Evolutionary conservation across 1,284 basidiomycete species (phyloP).

Genomic region (Boletus nobilissimus): DNA sequence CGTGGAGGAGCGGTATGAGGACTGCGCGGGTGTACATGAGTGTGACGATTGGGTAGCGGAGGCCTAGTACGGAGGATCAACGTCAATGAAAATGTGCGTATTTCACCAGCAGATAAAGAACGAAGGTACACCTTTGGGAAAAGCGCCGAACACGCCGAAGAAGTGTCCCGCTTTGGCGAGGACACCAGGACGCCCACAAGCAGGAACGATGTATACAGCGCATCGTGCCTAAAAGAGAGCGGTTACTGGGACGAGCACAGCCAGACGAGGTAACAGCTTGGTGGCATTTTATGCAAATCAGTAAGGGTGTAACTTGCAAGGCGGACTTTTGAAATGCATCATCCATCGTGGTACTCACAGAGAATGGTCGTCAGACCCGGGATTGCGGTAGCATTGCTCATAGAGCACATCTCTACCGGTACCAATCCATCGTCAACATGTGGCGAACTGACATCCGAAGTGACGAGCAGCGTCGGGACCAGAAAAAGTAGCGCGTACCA

Average conservation of each 20-base stretch:
- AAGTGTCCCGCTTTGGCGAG: constrained; percentile 91
- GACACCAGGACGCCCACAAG: constrained; percentile 80
- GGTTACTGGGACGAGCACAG: not conserved
- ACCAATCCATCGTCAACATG: too few relatives aligned
- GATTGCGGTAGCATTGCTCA: too few relatives aligned
- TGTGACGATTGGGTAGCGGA: constrained; percentile 88
- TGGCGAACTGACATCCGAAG: too few relatives aligned
- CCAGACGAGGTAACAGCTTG: constrained; percentile 47
- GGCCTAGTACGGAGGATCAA: constrained; percentile 60
- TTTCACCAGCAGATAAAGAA: too few relatives aligned
- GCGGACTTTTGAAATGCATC: constrained; percentile 82
- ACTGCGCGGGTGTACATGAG: constrained; percentile 89
- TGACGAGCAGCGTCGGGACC: too few relatives aligned
- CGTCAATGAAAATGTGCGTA: too few relatives aligned
- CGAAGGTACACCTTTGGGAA: constrained; percentile 89
- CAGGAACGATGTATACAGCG: constrained; percentile 83
- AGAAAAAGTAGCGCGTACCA: too few relatives aligned
- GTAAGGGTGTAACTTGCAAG: constrained; percentile 85
- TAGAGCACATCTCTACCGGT: too few relatives aligned
- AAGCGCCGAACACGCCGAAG: constrained; percentile 78
- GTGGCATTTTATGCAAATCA: constrained; percentile 90
- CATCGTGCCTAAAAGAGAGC: constrained; percentile 74
- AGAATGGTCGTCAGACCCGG: too few relatives aligned
- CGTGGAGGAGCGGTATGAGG: constrained; percentile 91
- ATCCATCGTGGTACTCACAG: too few relatives aligned